Evolutionary conservation across 2,329 filamentous ascomycete genomes (phyloP), one percentile per base, ranked within the genome.

Genomic region (Fusarium marasasianum): DNA sequence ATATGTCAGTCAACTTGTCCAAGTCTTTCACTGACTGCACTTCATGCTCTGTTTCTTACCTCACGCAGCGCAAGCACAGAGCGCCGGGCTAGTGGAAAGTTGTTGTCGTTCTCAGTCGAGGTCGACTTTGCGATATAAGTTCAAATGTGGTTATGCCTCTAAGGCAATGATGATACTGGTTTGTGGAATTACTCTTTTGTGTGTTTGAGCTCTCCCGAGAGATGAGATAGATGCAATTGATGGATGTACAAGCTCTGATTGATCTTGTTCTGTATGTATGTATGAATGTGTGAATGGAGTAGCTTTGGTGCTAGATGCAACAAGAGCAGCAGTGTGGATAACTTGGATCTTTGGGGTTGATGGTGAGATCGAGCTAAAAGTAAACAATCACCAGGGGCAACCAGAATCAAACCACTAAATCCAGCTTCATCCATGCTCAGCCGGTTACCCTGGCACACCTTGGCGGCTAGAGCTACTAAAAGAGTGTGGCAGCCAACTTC

Each of bases 31-130:
- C 31, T 55, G 24, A 33, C 33, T 55, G 24, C 3, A n/a, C 22
- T 24, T 47, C 35, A 60, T 6, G 6, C 37, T 41, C 47, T 5
- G 4, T 40, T 41, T 31, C 85, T 77, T 83, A 94, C 93, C 92
- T 95, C 92, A 91, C 92, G 91, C 92, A 94, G 91, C 89, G 91
- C 91, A 92, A 93, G 91, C 91, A 84, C 91, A 91, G 90, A 88
- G 89, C 90, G 92, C 92, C 92, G 92, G 93, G 92, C 91, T 87
- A 85, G 79, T 80, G 75, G 73, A 81, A 78, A 76, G 69, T 79
- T 80, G 78, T 79, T 72, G 81, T 86, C 79, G 84, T 84, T 80
- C 83, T 87, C 87, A 89, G 86, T 85, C 83, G 82, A 80, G 73
- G 79, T 79, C 79, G 85, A 85, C 83, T 83, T 83, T 79, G 76